phyloP scores from a whole-genome alignment of 2,329 filamentous ascomycete species.

The Purpureocillium takamizusanense region DNA sequence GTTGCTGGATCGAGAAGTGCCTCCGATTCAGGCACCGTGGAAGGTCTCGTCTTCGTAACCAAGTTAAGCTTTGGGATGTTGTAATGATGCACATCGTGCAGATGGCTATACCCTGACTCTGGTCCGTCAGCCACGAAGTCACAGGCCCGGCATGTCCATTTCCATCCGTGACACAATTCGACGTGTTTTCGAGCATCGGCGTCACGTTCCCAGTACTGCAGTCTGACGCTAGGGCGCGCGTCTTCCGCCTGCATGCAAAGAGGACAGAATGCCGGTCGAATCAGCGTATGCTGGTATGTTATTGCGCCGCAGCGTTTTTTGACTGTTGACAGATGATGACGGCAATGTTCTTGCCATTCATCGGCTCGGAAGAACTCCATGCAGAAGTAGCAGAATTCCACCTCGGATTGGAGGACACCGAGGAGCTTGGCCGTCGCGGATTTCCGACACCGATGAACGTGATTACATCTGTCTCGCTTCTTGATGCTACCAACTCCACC shows the following conservation, averaged over 20 bases:
- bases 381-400: not conserved
- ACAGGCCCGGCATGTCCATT: not conserved
- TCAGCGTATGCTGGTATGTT: not conserved
- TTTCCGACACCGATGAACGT: not conserved
- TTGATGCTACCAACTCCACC: not conserved
- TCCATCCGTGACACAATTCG: not conserved
- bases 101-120: not conserved
- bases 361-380: not conserved
- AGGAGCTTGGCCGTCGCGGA: not conserved
- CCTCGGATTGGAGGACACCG: not conserved
- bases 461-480: not conserved
- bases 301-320: not conserved
- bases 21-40: not conserved
- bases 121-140: not conserved
- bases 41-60: not conserved
- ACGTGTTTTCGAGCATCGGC: not conserved
- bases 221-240: not conserved
- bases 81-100: not conserved
- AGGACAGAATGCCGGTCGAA: not conserved
- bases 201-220: not conserved
- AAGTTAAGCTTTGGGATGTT: not conserved
- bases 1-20: not conserved
- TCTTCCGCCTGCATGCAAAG: not conserved
- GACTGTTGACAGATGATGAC: not conserved
- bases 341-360: not conserved